Evolutionary conservation across 2,329 filamentous ascomycete species (phyloP), one percentile per base, ranked within the genome.

Genomic region (Grosmannia clavigera): DNA sequence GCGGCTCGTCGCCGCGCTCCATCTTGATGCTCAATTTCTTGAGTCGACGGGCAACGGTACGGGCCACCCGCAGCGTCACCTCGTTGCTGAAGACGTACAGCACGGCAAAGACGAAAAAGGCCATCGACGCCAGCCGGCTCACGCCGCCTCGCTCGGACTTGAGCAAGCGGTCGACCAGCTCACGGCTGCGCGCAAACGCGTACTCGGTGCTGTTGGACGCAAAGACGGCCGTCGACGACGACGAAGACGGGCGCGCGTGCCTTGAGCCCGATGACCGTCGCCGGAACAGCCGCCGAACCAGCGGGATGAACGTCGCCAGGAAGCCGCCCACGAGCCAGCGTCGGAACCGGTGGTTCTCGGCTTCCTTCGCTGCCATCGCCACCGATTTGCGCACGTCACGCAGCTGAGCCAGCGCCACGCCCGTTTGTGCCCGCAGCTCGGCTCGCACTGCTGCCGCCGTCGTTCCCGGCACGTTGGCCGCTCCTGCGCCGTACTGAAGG

Each of bases 1-100:
- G 62, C 35, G 74, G 72, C 7, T 74, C 70, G 33, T 77, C 72
- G 5, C 77, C 78, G 1, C 72, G 67, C 67, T 82, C 77, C 19
- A 83, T 71, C 65, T 77, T 76, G 29, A 70, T 67, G 33, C 71
- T 69, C 9, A 83, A 72, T 55, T 73, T 73, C 70, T 75, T 78
- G 55, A 83, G 66, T 33, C 80, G 71, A 67, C 76, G 78, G 35
- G 74, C 72, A 22, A 81, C 69, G 4, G 80, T 82, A 66, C 73
- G 74, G 12, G 78, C 79, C 3, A 82, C 79, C 5, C 80, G 75
- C 55, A 83, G 67, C 58, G 78, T 74, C 25, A 84, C 80, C 68
- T 84, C 81, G 66, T 81, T 82, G 65, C 78, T 76, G 63, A 84
- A 84, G 14, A 83, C 75, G 67, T 81, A 83, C 48, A 83, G 70